Conservation (phyloP, 371 early-diverging fungal species). For the Mortierella sp. region DNA sequence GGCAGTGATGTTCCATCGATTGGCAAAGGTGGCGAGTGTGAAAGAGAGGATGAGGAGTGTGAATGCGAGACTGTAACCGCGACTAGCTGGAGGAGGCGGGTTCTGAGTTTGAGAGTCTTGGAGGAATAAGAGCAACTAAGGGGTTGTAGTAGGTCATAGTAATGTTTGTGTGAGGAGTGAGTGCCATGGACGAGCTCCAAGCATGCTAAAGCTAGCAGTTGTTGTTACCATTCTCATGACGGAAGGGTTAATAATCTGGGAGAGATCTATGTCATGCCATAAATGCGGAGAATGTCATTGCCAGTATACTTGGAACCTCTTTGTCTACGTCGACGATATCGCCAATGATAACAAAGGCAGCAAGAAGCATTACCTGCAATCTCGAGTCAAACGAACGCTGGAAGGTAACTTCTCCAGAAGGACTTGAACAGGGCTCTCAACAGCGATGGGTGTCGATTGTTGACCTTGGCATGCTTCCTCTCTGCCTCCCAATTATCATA, state of each 20-base stretch:
- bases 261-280: constrained; percentile 11
- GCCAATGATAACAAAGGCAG: neutral
- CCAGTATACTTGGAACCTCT: neutral
- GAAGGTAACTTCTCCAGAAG: constrained; percentile 29
- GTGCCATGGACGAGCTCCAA: neutral
- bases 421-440: constrained; percentile 19
- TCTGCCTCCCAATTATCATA: constrained; percentile 42
- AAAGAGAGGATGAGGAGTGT: constrained; percentile 23
- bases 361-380: constrained; percentile 26
- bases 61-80: constrained; percentile 30
- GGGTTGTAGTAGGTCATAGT: neutral
- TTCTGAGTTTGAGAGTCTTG: constrained; percentile 18
- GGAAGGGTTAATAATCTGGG: constrained; percentile 15
- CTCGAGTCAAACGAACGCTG: constrained; percentile 15
- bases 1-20: constrained; percentile 32
- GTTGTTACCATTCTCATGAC: neutral
- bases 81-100: constrained; percentile 18
- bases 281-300: neutral
- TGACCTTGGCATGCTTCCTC: neutral
- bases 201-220: neutral
- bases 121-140: constrained; percentile 20
- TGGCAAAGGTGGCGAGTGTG: constrained; percentile 13
- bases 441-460: constrained; percentile 26
- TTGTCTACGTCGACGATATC: neutral
- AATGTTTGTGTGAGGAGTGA: neutral